Percentiles rank a stretch among this genome's conserved stretches.
phyloP scores from a whole-genome alignment of 2,329 filamentous ascomycete genomes.

The Ascosphaera aggregata region DNA sequence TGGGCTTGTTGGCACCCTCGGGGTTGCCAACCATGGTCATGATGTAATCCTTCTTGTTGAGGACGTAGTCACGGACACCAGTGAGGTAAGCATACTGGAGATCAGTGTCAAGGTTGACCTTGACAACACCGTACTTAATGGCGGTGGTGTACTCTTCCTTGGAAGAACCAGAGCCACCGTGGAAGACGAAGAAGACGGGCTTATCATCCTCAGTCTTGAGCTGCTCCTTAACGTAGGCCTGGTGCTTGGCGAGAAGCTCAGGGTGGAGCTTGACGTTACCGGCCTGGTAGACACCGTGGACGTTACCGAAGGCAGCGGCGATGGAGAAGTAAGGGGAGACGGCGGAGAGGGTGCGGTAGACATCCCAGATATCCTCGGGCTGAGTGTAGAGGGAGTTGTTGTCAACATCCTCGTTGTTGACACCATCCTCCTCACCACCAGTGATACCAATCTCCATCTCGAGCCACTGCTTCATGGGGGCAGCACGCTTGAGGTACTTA shows the following conservation, averaged over 20 bases:
- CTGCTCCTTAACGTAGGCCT: conserved; percentile 71
- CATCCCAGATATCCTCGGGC: conserved; percentile 83
- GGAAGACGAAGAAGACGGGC: conserved; percentile 98
- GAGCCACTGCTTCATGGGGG: conserved; percentile 95
- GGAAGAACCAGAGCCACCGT: conserved; percentile 80
- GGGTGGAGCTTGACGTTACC: conserved; percentile 94
- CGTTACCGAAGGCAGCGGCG: conserved; percentile 94
- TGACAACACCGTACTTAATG: conserved; percentile 85
- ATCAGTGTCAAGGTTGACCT: conserved; percentile 98
- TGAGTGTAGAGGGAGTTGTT: conserved; percentile 96
- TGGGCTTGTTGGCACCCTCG: conserved; percentile 89
- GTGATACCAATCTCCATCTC: conserved; percentile 98
- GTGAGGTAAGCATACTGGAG: conserved; percentile 84
- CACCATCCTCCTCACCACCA: conserved; percentile 90
- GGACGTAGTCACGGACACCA: conserved; percentile 85
- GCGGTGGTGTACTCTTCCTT: conserved; percentile 80
- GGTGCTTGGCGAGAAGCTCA: conserved; percentile 91
- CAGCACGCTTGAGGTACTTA: conserved; percentile 79
- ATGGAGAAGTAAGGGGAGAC: conserved; percentile 97
- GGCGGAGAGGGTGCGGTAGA: conserved; percentile 62
- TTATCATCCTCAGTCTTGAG: conserved; percentile 49
- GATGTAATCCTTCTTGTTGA: conserved; percentile 90
- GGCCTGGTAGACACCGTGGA: conserved; percentile 97
- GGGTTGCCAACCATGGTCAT: conserved; percentile 76
- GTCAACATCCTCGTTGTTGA: conserved; percentile 96